Conservation (phyloP, 2,329 filamentous ascomycete species). For the Metarhizium rileyi region DNA sequence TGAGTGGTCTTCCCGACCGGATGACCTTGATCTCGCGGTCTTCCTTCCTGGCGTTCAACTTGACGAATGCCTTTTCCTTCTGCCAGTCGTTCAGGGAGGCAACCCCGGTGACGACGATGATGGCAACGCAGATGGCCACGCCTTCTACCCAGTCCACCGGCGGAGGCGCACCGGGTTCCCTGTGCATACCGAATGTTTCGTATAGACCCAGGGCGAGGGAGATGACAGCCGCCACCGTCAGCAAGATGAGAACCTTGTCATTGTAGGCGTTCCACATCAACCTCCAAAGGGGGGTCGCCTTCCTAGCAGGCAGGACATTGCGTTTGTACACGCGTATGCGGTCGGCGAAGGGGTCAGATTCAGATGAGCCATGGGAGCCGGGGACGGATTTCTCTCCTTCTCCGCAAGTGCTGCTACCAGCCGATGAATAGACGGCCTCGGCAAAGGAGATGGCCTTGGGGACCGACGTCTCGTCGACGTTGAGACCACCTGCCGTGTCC, state of each 20-base stretch:
- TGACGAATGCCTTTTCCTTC: constrained; percentile 56
- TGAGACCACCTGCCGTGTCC: constrained; percentile 54
- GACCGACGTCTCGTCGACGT: constrained; percentile 55
- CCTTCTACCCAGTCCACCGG: constrained; percentile 60
- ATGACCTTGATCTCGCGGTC: constrained; percentile 57
- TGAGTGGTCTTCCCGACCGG: constrained; percentile 53
- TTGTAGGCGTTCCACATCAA: constrained; percentile 64
- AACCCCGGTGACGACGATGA: constrained; percentile 26
- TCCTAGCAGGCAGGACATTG: constrained; percentile 56
- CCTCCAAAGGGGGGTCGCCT: constrained; percentile 49
- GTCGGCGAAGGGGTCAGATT: constrained; percentile 14
- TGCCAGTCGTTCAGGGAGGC: constrained; percentile 55
- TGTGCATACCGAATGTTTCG: constrained; percentile 47
- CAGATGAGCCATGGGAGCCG: constrained; percentile 12
- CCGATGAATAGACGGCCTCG: constrained; percentile 30
- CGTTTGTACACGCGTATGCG: constrained; percentile 19
- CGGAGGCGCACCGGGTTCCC: constrained; percentile 39
- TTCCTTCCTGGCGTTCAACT: constrained; percentile 51
- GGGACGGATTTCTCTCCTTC: constrained; percentile 10
- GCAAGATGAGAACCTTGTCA: constrained; percentile 62
- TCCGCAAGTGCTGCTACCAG: not conserved
- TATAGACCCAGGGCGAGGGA: constrained; percentile 63
- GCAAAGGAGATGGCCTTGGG: constrained; percentile 60
- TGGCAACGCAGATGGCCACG: constrained; percentile 55
- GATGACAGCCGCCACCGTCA: constrained; percentile 58